Evolutionary conservation across 345 rosid genomes (phyloP), one percentile per base, ranked within the genome.

Genomic region (Euclidium syriacum): DNA sequence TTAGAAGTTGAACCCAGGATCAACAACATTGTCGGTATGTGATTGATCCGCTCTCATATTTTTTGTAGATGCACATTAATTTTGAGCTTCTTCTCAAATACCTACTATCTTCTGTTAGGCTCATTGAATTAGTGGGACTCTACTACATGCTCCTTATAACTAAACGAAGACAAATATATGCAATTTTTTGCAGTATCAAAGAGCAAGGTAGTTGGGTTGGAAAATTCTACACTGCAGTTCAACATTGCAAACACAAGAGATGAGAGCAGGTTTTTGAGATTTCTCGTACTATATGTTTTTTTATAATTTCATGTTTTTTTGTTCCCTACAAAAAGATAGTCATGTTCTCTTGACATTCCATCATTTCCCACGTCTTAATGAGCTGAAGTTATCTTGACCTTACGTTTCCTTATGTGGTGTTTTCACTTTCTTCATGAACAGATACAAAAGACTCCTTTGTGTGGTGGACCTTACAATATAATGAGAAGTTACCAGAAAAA

Each of bases 391-490:
- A 20, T 34, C 6, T 49, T 3, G 19, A 47, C 10, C 34, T 50
- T 32, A 18, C 15, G 11, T 33, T 30, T 59, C 15, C 41, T 60
- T 22, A 46, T 44, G 7, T 60, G 43, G 17, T 60, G 32, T 25
- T 20, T 55, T 17, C 42, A 1, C 19, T 29, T 14, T 11, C 36
- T 71, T 76, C 73, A 62, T 72, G 72, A 55, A 14, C 73, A 91
- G 98, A 81, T 91, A 88, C 89, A 91, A 83, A 89, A 88, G 80
- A 85, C 98, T 91, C 61, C n/a, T n/a, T n/a, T n/a, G n/a, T n/a
- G n/a, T n/a, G n/a, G n/a, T n/a, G n/a, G n/a, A n/a, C n/a, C n/a
- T 34, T 86, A 83, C 81, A 87, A 82, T 76, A 79, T 88, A 16
- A 88, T 88, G 98, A 64, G 79, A 66, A 78, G 90, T 73, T 94